Conservation (phyloP, 352 stramenopile species). For the Globisporangium middletonii region DNA sequence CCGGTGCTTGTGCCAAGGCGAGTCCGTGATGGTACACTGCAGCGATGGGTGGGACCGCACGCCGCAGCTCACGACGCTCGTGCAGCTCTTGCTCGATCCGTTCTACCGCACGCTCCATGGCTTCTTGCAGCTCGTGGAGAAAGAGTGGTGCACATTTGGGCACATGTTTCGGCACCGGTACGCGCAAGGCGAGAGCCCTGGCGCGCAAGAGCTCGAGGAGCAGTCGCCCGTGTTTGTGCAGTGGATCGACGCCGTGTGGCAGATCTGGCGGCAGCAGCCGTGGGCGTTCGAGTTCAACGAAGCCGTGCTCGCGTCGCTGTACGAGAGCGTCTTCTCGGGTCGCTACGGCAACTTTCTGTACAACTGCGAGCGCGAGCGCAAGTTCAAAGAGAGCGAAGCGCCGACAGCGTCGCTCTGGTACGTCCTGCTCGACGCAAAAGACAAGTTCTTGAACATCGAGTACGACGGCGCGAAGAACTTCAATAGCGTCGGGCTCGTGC, state of each 20-base stretch:
- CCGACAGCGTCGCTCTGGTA: conserved; percentile 75
- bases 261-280: conserved; percentile 95
- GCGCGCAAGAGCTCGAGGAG: conserved; percentile 94
- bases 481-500: conserved; percentile 74
- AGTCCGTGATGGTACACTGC: conserved; percentile 98
- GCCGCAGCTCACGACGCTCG: conserved; percentile 92
- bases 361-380: conserved; percentile 90
- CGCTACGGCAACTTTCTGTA: conserved; percentile 98
- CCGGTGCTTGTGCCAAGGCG: conserved; percentile 89
- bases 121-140: conserved; percentile 96
- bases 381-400: conserved; percentile 45
- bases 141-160: conserved; percentile 99
- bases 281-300: conserved; percentile 99
- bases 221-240: conserved; percentile 98
- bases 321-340: conserved; percentile 95
- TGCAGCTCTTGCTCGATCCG: conserved; percentile 97
- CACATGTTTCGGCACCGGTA: conserved; percentile 98
- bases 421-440: conserved; percentile 44
- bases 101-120: conserved; percentile 96
- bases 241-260: conserved; percentile 98
- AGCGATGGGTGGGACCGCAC: conserved; percentile 99
- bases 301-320: conserved; percentile 87
- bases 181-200: conserved; percentile 92
- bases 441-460: conserved; percentile 77
- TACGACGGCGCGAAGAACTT: conserved; percentile 84